phyloP scores from a whole-genome alignment of 129 eudicot species.

The Cynara cardunculus region DNA sequence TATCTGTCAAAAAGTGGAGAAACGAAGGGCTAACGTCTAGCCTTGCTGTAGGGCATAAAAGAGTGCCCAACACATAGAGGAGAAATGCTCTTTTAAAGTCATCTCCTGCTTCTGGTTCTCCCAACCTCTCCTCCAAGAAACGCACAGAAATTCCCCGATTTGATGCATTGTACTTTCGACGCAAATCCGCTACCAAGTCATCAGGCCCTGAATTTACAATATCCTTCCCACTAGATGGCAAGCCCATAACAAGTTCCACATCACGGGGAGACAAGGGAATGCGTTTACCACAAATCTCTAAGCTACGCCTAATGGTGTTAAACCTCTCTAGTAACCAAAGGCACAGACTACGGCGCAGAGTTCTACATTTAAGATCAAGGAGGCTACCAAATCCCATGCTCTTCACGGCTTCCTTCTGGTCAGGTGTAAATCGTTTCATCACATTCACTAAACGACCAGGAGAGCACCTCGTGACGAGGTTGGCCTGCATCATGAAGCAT shows the following conservation, averaged over 20 bases:
- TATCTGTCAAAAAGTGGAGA: constrained; percentile 68
- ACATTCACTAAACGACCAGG: constrained; percentile 81
- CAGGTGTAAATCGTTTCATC: constrained; percentile 59
- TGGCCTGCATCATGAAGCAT: constrained; percentile 42
- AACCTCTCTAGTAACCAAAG: constrained; percentile 79
- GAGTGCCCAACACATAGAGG: constrained; percentile 73
- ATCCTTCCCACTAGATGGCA: constrained; percentile 75
- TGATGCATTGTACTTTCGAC: constrained; percentile 65
- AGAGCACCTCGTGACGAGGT: constrained; percentile 79
- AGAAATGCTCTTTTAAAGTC: constrained; percentile 80
- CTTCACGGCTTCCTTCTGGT: constrained; percentile 67
- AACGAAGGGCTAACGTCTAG: constrained; percentile 82
- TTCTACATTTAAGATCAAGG: constrained; percentile 74
- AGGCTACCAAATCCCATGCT: constrained; percentile 79
- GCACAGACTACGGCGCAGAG: constrained; percentile 67
- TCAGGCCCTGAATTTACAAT: constrained; percentile 76
- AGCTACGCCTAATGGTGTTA: constrained; percentile 64
- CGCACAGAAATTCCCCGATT: constrained; percentile 79
- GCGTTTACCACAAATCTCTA: constrained; percentile 72
- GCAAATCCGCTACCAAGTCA: constrained; percentile 58
- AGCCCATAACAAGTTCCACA: constrained; percentile 86
- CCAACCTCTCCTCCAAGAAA: constrained; percentile 64
- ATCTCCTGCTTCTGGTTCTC: constrained; percentile 68
- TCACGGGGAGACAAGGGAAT: constrained; percentile 68
- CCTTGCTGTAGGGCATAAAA: constrained; percentile 89